phyloP scores from a whole-genome alignment of 2,329 filamentous ascomycete genomes.

The Bipolaris sorokiniana region DNA sequence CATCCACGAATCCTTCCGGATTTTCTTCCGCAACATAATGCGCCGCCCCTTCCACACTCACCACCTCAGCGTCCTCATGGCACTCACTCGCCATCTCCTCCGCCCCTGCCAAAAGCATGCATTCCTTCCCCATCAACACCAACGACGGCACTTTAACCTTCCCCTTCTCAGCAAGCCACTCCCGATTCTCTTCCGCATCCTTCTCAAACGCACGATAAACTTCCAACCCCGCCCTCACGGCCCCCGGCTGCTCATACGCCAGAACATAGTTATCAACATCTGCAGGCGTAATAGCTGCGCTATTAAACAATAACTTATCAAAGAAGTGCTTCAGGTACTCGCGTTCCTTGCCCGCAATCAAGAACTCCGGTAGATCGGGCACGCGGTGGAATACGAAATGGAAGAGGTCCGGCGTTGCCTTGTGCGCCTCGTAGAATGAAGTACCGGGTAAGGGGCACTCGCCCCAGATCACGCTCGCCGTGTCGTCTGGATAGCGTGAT shows the following conservation, averaged over 20 bases:
- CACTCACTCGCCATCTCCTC: constrained; percentile 4
- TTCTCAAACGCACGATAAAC: constrained; percentile 6
- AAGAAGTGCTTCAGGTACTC: constrained; percentile 20
- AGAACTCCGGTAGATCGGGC: constrained; percentile 21
- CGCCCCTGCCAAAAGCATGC: not conserved
- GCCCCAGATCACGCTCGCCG: constrained; percentile 39
- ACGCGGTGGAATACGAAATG: constrained; percentile 6
- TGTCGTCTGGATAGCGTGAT: constrained; percentile 42
- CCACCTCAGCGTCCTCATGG: not conserved
- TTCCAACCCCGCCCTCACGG: constrained; percentile 2
- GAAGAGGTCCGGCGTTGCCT: not conserved
- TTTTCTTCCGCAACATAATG: constrained; percentile 4
- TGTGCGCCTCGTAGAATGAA: not conserved
- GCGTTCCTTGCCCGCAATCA: constrained; percentile 17
- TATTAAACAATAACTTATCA: constrained; percentile 13
- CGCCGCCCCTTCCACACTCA: not conserved
- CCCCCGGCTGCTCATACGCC: not conserved
- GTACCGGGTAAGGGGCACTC: constrained; percentile 7
- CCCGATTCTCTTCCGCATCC: constrained; percentile 4
- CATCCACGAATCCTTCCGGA: not conserved
- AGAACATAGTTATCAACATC: constrained; percentile 6
- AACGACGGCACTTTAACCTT: not conserved
- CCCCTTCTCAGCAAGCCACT: not conserved
- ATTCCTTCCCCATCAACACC: not conserved
- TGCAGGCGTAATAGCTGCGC: constrained; percentile 3